Evolutionary conservation across 2,329 filamentous ascomycete genomes (phyloP).

Genomic region (Sclerotinia minor): DNA sequence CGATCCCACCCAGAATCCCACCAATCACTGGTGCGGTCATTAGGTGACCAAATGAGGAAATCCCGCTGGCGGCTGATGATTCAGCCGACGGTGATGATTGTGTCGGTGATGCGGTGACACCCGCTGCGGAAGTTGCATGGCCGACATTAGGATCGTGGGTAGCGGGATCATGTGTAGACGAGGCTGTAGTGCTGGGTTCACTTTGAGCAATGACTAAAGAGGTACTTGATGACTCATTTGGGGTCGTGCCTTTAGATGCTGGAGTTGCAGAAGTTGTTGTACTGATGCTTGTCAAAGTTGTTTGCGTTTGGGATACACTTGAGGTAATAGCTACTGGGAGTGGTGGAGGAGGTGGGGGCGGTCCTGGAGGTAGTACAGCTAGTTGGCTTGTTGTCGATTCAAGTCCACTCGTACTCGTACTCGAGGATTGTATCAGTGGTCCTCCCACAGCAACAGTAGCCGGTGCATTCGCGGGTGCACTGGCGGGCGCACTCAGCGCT

Average conservation of each 20-base stretch:
- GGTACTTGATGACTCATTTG: constrained; percentile 35
- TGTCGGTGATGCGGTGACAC: constrained; percentile 27
- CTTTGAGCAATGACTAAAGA: constrained; percentile 34
- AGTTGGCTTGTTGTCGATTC: constrained; percentile 2
- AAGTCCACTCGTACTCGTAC: constrained; percentile 7
- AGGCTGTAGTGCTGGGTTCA: constrained; percentile 31
- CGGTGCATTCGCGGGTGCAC: constrained; percentile 21
- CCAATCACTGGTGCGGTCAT: constrained; percentile 37
- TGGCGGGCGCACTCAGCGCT: constrained; percentile 30
- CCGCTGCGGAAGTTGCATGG: constrained; percentile 27
- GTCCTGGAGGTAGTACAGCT: neutral
- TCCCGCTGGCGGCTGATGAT: constrained; percentile 31
- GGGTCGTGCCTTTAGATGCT: constrained; percentile 35
- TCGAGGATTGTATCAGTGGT: constrained; percentile 19
- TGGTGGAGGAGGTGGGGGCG: neutral
- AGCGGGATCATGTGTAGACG: constrained; percentile 16
- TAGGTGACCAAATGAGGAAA: constrained; percentile 30
- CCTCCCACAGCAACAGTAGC: constrained; percentile 21
- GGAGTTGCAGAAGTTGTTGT: constrained; percentile 25
- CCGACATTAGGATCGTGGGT: constrained; percentile 18
- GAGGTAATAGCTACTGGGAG: neutral
- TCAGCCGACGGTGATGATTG: constrained; percentile 23
- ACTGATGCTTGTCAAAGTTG: neutral
- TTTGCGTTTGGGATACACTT: constrained; percentile 14
- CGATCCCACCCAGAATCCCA: constrained; percentile 38